Evolutionary conservation across 306 rosid species (phyloP).

Genomic region (Cicer yamashitae): DNA sequence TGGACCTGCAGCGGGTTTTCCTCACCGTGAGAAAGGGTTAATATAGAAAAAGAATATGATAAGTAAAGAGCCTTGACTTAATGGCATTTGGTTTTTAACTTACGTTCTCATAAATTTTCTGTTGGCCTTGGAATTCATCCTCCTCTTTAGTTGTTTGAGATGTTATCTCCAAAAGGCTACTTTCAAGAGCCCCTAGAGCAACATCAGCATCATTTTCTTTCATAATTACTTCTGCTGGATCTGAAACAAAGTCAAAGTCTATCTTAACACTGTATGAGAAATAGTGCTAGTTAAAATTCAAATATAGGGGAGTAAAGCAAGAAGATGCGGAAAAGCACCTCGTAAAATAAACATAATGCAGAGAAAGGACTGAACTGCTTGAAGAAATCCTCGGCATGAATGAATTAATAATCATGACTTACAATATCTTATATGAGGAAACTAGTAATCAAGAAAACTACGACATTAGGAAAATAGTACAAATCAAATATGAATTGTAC

Average conservation of each 20-base stretch:
- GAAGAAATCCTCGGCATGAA: conserved; percentile 8
- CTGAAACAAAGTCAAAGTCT: conserved; percentile 49
- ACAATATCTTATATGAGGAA: conserved; percentile 1
- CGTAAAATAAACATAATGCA: conserved; percentile 2
- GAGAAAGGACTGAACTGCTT: conserved; percentile 15
- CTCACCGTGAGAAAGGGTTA: conserved; percentile 31
- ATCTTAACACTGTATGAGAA: conserved; percentile 15
- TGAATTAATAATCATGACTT: conserved; percentile 20
- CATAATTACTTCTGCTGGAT: conserved; percentile 34
- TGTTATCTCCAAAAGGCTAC: conserved; percentile 50
- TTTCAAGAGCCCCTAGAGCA: conserved; percentile 52
- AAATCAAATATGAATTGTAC: conserved; percentile 10
- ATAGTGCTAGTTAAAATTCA: conserved; percentile 15
- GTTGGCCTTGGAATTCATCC: conserved; percentile 57
- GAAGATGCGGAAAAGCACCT: background rate
- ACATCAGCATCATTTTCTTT: conserved; percentile 52
- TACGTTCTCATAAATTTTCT: conserved; percentile 59
- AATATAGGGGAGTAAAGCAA: conserved; percentile 4
- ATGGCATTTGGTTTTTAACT: conserved; percentile 40
- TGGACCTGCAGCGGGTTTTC: conserved; percentile 64
- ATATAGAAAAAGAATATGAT: conserved; percentile 22
- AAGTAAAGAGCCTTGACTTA: conserved; percentile 18
- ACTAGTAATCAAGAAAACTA: conserved; percentile 12
- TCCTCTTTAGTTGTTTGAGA: conserved; percentile 60
- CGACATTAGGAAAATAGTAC: background rate